A percentile compares a stretch with the other conserved stretches of the same genome.
These are phyloP conservation scores for Quercus tomentella DNA, from an alignment of 331 rosid genomes.

Conservation along the genomic window DNA sequence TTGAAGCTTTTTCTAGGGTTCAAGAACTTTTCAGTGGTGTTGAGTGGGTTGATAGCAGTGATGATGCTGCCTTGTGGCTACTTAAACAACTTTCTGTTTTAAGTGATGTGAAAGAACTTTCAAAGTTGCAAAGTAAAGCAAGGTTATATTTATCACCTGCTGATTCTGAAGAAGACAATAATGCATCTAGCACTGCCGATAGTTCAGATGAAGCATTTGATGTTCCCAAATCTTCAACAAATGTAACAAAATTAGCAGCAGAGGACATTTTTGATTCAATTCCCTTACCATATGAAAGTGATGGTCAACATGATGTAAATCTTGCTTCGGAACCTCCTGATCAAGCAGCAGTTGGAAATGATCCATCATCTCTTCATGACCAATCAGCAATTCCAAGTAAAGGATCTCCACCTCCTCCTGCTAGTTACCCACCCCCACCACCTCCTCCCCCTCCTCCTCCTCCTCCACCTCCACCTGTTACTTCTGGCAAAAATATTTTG, in stretches of 20 bases:
- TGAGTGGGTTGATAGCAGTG: conserved; percentile 83
- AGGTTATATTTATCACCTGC: conserved; percentile 78
- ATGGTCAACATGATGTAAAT: conserved; percentile 30
- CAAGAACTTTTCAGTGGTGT: conserved; percentile 89
- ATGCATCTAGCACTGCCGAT: conserved; percentile 89
- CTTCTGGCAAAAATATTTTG: neutral
- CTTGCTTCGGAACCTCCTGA: conserved; percentile 34
- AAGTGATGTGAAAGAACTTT: conserved; percentile 74
- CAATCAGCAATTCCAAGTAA: conserved; percentile 17
- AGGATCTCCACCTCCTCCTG: conserved; percentile 34
- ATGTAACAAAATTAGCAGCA: conserved; percentile 39
- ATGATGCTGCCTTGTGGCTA: conserved; percentile 94
- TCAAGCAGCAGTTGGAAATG: conserved; percentile 28
- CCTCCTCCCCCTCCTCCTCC: neutral
- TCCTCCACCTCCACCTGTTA: neutral
- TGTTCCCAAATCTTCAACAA: conserved; percentile 48
- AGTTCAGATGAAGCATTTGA: conserved; percentile 93
- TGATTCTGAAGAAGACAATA: conserved; percentile 92
- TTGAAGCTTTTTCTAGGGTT: conserved; percentile 97
- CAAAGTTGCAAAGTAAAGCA: conserved; percentile 69
- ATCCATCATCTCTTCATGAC: conserved; percentile 28
- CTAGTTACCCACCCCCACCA: conserved; percentile 10
- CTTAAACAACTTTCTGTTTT: conserved; percentile 76
- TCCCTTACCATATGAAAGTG: conserved; percentile 37
- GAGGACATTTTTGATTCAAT: conserved; percentile 40